These are phyloP conservation scores for Nevesoporus exiguus DNA, from an alignment of 768 basidiomycete species.

Conservation along the genomic window DNA sequence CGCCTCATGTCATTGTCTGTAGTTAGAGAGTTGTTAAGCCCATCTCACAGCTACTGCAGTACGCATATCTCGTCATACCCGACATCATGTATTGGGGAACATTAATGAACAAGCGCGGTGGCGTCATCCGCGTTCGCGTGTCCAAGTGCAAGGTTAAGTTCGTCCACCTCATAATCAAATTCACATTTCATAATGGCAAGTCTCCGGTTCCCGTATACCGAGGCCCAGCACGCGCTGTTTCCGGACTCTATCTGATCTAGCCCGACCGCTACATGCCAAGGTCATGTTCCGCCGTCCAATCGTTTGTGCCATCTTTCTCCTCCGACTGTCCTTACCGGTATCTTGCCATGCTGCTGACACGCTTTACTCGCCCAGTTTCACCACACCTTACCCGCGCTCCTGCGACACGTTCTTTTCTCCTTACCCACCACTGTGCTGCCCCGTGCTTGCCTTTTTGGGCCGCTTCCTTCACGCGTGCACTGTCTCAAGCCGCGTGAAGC, in stretches of 20 bases:
- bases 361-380: constrained; percentile 38
- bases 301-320: constrained; percentile 42
- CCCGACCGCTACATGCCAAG: constrained; percentile 18
- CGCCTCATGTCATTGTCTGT: constrained; percentile 19
- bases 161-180: constrained; percentile 40
- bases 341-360: constrained; percentile 61
- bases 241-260: constrained; percentile 29
- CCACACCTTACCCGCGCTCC: constrained; percentile 61
- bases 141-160: constrained; percentile 36
- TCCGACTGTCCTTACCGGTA: constrained; percentile 44
- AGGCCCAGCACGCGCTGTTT: constrained; percentile 26
- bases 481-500: constrained; percentile 26
- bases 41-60: constrained; percentile 17
- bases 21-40: constrained; percentile 26
- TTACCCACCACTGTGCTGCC: constrained; percentile 48
- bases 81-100: constrained; percentile 32
- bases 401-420: constrained; percentile 58
- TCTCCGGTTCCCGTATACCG: constrained; percentile 34
- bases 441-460: constrained; percentile 56
- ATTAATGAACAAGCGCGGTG: constrained; percentile 33
- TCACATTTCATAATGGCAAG: constrained; percentile 37
- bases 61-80: constrained; percentile 23
- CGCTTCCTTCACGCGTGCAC: constrained; percentile 39
- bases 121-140: constrained; percentile 32
- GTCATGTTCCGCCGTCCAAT: constrained; percentile 33